Base-by-base conservation (phyloP, 371 early-diverging fungal species). In the Basidiobolus meristosporus region DNA sequence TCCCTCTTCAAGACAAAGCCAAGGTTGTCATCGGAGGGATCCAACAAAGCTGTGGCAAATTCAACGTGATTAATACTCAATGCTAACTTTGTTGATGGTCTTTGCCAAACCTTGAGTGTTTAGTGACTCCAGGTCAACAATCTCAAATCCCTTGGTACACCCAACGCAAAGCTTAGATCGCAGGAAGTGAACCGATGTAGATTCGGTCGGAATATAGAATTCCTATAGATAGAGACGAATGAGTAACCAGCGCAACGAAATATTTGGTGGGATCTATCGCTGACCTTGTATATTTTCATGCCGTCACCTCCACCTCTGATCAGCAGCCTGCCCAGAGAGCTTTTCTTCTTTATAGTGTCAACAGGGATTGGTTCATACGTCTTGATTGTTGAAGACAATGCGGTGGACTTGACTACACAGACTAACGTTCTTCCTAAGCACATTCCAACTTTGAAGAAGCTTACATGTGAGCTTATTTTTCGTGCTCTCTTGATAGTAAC, bases 91-190 rank as follows among this genome's bases (percentile, higher is more conserved):
- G n/a, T n/a, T n/a, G n/a, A n/a, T n/a, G n/a, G n/a, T n/a, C n/a
- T n/a, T n/a, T n/a, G n/a, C n/a, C 26, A 5, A 9, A 26, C 26
- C 3, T 52, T 81, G 82, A 1, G 84, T 85, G 36, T 73, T 70
- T 34, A 88, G 59, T 1, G 79, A 69, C n/a, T 80, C 76, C 38
- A 89, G 51, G 47, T 91, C 86, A 18, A 93, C 79, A 36, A 93
- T 62, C 52, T 93, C 95, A 55, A 91, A 91, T 0, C 95, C 95
- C 42, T 78, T 77, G 19, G 65, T 60, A 53, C 90, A 88, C 7
- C 86, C 88, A 4, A 91, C 80, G 39, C 79, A 79, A 12, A 93
- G 57, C 21, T 76, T 82, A 16, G 81, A 73, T 22, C 73, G 73
- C 46, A 90, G 47, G 40, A 83, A 80, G 48, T 85, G 79, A 28